A percentile compares a stretch with the other conserved stretches of the same genome.
phyloP scores from a whole-genome alignment of 495 filamentous ascomycete genomes.

The Penicillium psychrofluorescens region DNA sequence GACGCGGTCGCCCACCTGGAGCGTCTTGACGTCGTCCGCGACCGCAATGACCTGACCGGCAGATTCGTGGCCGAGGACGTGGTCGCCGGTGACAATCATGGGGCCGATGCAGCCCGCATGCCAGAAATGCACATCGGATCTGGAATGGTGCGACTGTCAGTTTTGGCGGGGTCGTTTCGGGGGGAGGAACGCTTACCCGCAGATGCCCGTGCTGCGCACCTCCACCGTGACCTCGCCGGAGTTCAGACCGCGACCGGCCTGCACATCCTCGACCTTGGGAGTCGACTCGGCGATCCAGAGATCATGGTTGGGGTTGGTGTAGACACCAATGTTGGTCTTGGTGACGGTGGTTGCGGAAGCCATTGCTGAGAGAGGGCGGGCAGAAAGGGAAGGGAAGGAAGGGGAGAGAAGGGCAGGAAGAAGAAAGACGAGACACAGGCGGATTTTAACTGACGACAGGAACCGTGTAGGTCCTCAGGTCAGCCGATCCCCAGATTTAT shows the following conservation, averaged over 20 bases:
- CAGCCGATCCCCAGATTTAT: conserved; percentile 11
- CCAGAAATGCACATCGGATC: conserved; percentile 95
- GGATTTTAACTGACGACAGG: conserved; percentile 12
- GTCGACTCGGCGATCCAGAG: conserved; percentile 78
- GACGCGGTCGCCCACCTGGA: conserved; percentile 78
- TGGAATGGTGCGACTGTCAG: conserved; percentile 18
- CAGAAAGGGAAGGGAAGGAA: neutral
- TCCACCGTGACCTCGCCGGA: conserved; percentile 77
- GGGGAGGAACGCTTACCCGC: conserved; percentile 53
- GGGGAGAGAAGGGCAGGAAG: conserved; percentile 2
- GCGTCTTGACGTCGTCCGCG: conserved; percentile 63
- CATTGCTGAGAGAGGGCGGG: conserved; percentile 14
- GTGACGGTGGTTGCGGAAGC: conserved; percentile 30
- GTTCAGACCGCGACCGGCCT: conserved; percentile 61
- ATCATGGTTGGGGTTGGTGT: conserved; percentile 86
- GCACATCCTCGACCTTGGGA: conserved; percentile 68
- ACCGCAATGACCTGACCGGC: conserved; percentile 76
- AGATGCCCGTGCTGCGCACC: conserved; percentile 88
- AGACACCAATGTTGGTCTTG: conserved; percentile 91
- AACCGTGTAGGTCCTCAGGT: conserved; percentile 5
- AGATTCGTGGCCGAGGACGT: conserved; percentile 90
- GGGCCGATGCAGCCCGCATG: conserved; percentile 87
- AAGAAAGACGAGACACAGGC: conserved; percentile 4
- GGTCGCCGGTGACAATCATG: conserved; percentile 81
- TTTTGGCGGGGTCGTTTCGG: neutral